Evolutionary conservation across 78 protist species (phyloP).

Genomic region (Polysphondylium violaceum): DNA sequence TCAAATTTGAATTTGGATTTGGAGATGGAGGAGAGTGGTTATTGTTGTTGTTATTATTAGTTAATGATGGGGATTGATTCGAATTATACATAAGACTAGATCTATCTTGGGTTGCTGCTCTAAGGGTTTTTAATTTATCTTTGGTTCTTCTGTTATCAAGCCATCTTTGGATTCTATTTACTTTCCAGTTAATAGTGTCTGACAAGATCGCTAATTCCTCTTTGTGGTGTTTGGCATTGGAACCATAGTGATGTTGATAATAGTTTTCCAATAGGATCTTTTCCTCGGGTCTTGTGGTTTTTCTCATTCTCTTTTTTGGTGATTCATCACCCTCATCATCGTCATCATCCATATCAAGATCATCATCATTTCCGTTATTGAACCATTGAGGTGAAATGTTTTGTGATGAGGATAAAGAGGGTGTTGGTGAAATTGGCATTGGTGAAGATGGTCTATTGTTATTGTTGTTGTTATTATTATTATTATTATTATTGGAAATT

Average conservation of each 20-base stretch:
- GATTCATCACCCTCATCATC: slow-evolving; percentile 60
- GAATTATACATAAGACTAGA: too few relatives aligned
- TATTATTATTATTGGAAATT: not conserved
- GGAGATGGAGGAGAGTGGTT: too few relatives aligned
- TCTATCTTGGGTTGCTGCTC: slow-evolving; percentile 51
- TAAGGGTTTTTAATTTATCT: slow-evolving; percentile 33
- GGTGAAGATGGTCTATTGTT: not conserved
- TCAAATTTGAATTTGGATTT: too few relatives aligned
- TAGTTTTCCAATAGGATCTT: slow-evolving; percentile 32
- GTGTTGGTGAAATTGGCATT: not conserved
- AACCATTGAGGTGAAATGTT: not conserved
- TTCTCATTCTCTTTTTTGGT: slow-evolving; percentile 71
- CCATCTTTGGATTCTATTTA: slow-evolving; percentile 73
- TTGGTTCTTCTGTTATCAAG: slow-evolving; percentile 64
- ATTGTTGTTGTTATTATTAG: too few relatives aligned
- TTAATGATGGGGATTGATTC: too few relatives aligned
- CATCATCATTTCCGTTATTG: not conserved
- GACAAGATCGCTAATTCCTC: slow-evolving; percentile 44
- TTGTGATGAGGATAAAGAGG: not conserved
- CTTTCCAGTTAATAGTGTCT: slow-evolving; percentile 23
- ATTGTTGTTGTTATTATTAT: not conserved
- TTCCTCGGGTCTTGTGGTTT: slow-evolving; percentile 71
- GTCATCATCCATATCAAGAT: slow-evolving; percentile 14
- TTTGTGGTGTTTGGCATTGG: slow-evolving; percentile 41
- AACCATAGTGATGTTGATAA: slow-evolving; percentile 28